A percentile compares a stretch with the other conserved stretches of the same genome.
Evolutionary conservation across 805 yeast species (phyloP).

Genomic region (Limtongia smithiae): DNA sequence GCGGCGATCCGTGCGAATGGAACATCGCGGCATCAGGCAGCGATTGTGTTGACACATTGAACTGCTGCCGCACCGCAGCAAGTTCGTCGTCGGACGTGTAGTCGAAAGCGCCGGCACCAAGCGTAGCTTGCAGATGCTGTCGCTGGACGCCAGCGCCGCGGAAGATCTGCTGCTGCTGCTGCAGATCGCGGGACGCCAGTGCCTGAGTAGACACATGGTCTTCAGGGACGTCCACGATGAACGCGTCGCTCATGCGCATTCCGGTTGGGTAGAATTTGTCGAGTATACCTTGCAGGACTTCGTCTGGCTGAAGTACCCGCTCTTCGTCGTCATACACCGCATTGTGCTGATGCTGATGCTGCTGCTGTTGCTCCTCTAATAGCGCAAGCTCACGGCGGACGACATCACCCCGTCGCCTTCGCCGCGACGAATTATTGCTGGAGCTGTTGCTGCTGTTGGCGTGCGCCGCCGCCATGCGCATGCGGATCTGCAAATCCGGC

Average conservation of each 20-base stretch:
- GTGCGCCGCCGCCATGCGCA: constrained; percentile 5
- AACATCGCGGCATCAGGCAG: constrained; percentile 10
- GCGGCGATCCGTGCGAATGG: background rate
- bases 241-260: constrained; percentile 62
- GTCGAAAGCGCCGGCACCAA: too few relatives aligned
- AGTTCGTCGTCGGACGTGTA: background rate
- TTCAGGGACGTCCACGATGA: constrained; percentile 51
- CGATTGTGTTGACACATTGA: constrained; percentile 13
- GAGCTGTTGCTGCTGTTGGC: constrained; percentile 18
- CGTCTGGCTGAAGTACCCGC: constrained; percentile 51
- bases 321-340: constrained; percentile 6
- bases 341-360: background rate
- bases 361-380: constrained; percentile 1
- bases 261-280: constrained; percentile 64
- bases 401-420: constrained; percentile 16
- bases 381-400: constrained; percentile 5
- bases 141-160: too few relatives aligned
- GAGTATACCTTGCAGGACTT: constrained; percentile 52
- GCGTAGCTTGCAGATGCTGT: too few relatives aligned
- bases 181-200: background rate
- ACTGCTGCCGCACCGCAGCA: background rate
- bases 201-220: constrained; percentile 1
- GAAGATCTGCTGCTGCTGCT: constrained; percentile 9
- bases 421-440: constrained; percentile 7
- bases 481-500: constrained; percentile 48